phyloP scores from a whole-genome alignment of 2,329 filamentous ascomycete genomes.

The Xylaria sp. region DNA sequence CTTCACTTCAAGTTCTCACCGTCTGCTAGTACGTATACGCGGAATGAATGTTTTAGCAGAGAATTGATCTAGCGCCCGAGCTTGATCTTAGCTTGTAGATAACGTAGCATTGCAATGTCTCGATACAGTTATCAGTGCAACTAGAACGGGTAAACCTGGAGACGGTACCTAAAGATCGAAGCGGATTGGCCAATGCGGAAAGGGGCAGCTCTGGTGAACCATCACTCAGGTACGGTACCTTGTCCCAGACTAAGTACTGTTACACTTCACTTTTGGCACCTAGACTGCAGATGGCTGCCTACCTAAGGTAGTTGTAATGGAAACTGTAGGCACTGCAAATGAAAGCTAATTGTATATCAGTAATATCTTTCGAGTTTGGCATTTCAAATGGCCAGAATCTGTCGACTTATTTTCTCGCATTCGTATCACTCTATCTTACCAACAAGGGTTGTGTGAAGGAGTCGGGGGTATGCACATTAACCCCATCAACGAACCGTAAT shows the following conservation, averaged over 20 bases:
- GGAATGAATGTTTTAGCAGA: neutral
- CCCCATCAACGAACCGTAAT: too few relatives aligned
- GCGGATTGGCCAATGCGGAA: constrained; percentile 35
- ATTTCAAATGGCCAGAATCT: neutral
- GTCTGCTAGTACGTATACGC: neutral
- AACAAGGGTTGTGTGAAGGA: neutral
- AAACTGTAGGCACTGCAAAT: too few relatives aligned
- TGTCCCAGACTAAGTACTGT: neutral
- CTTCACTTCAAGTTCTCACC: too few relatives aligned
- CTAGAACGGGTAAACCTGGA: constrained; percentile 9
- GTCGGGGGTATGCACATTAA: neutral
- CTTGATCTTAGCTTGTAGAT: neutral
- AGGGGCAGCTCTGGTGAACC: constrained; percentile 22
- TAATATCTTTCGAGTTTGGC: too few relatives aligned
- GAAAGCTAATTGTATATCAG: too few relatives aligned
- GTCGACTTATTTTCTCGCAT: neutral
- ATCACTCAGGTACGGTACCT: neutral
- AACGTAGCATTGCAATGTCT: constrained; percentile 8
- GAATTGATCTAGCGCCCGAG: neutral
- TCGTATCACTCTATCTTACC: constrained; percentile 2
- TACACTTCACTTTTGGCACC: neutral
- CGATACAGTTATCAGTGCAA: neutral
- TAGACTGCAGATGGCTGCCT: too few relatives aligned
- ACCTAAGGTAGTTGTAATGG: too few relatives aligned
- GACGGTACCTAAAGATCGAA: constrained; percentile 10